These are phyloP conservation scores for Mycosphaerella arachidis DNA, from an alignment of 2,329 filamentous ascomycete species.

Conservation along the genomic window DNA sequence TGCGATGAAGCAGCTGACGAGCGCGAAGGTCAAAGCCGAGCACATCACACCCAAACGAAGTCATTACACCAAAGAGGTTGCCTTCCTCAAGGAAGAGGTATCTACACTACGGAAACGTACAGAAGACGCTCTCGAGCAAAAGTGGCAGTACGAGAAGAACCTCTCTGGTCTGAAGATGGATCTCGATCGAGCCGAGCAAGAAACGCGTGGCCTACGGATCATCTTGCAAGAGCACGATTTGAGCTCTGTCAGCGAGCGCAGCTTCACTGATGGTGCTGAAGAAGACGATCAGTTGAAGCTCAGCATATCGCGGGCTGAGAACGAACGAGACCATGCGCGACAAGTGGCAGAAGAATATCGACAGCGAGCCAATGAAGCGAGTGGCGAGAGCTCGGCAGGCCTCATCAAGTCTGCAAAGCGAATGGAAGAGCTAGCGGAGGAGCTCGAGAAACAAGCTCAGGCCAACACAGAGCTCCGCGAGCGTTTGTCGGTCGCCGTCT, in stretches of 20 bases:
- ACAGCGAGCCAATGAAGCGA: constrained; percentile 57
- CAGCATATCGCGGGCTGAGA: constrained; percentile 64
- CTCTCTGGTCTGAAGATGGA: constrained; percentile 90
- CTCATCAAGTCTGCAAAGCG: constrained; percentile 69
- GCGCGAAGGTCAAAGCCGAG: constrained; percentile 67
- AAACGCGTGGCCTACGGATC: constrained; percentile 75
- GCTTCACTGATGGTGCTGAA: constrained; percentile 12
- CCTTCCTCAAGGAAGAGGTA: constrained; percentile 75
- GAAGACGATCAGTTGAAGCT: constrained; percentile 52
- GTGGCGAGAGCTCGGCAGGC: constrained; percentile 46
- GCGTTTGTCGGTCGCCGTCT: constrained; percentile 73
- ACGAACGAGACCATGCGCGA: constrained; percentile 67
- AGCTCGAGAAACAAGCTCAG: constrained; percentile 76
- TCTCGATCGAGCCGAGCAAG: constrained; percentile 88
- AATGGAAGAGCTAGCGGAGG: constrained; percentile 71
- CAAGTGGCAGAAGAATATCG: constrained; percentile 61
- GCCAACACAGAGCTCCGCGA: constrained; percentile 70
- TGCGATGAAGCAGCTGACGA: constrained; percentile 69
- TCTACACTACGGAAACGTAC: constrained; percentile 77
- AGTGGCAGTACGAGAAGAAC: constrained; percentile 93
- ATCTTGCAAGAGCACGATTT: constrained; percentile 82
- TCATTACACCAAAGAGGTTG: constrained; percentile 80
- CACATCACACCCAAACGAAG: constrained; percentile 66
- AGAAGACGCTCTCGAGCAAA: constrained; percentile 90
- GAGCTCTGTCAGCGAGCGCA: constrained; percentile 56